These are phyloP conservation scores for Ambrosia hybrid DNA, from an alignment of 140 eudicot species.

Conservation along the genomic window DNA sequence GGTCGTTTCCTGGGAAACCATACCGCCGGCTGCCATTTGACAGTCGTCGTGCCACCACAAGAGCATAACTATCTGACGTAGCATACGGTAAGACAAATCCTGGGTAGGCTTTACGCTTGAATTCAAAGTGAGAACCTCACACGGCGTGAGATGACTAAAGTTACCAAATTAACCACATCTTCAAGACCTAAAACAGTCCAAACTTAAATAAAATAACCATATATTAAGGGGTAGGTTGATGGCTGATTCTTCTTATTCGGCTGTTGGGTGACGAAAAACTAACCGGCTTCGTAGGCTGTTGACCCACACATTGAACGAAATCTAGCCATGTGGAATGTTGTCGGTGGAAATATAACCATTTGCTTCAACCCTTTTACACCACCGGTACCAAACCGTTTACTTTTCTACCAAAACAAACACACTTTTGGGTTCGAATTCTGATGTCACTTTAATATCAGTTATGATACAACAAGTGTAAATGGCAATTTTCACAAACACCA, in stretches of 20 bases:
- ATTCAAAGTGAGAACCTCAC: no score
- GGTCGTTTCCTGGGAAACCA: no score
- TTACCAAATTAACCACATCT: neutral
- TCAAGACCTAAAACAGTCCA: conserved; percentile 4
- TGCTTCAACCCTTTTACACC: conserved; percentile 20
- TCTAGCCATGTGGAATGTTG: conserved; percentile 22
- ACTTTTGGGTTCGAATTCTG: neutral
- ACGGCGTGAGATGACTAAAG: no score
- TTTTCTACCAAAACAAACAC: neutral
- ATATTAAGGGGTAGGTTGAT: conserved; percentile 17
- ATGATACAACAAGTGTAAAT: neutral
- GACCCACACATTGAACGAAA: conserved; percentile 1
- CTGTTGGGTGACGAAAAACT: conserved; percentile 10
- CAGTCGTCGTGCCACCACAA: no score
- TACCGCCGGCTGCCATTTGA: no score
- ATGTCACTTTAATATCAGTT: neutral
- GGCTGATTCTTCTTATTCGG: conserved; percentile 20
- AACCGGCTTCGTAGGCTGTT: conserved; percentile 15
- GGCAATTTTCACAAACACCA: neutral
- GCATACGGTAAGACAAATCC: no score
- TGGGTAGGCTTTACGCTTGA: no score
- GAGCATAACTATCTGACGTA: no score
- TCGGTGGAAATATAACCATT: conserved; percentile 21
- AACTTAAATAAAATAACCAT: neutral
- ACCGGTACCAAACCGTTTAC: conserved; percentile 9